Conservation (phyloP, 208 protist genomes). For the Leishmania martiniquensis region DNA sequence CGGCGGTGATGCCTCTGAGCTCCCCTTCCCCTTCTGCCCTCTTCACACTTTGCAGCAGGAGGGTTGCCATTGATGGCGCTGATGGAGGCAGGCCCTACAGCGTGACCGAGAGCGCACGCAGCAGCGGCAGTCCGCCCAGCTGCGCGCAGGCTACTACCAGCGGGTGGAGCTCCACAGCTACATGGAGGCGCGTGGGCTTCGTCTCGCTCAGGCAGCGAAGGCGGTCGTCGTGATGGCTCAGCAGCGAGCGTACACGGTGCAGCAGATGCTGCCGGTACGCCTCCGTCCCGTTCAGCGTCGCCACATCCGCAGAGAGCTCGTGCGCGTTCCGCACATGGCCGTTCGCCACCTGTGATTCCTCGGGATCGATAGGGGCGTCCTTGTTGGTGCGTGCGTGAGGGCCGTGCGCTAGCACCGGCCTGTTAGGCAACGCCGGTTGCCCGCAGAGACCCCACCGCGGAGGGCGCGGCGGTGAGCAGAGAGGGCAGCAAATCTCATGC, state of each 20-base stretch:
- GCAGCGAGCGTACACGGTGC: background rate
- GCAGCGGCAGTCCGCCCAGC: slow-evolving; percentile 18
- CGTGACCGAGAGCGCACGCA: slow-evolving; percentile 15
- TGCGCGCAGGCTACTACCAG: slow-evolving; percentile 12
- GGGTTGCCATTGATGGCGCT: background rate
- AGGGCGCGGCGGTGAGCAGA: slow-evolving; percentile 16
- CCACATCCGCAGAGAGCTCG: background rate
- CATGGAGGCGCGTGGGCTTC: slow-evolving; percentile 1
- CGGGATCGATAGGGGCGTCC: background rate
- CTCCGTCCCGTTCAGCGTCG: background rate
- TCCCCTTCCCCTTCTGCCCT: background rate
- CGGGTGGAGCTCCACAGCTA: slow-evolving; percentile 2
- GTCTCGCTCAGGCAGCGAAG: slow-evolving; percentile 13
- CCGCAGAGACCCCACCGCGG: slow-evolving; percentile 13
- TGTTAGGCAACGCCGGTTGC: background rate
- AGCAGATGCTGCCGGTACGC: slow-evolving; percentile 7
- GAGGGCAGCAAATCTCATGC: slow-evolving; percentile 12
- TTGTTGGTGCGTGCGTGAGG: background rate
- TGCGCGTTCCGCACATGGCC: background rate
- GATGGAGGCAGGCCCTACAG: background rate
- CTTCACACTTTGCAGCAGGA: background rate
- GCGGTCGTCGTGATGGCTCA: slow-evolving; percentile 11
- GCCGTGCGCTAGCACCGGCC: background rate
- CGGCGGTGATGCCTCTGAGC: background rate
- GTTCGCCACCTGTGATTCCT: background rate